Base-by-base conservation (phyloP, 768 basidiomycete genomes). In the Tricholomella constricta region DNA sequence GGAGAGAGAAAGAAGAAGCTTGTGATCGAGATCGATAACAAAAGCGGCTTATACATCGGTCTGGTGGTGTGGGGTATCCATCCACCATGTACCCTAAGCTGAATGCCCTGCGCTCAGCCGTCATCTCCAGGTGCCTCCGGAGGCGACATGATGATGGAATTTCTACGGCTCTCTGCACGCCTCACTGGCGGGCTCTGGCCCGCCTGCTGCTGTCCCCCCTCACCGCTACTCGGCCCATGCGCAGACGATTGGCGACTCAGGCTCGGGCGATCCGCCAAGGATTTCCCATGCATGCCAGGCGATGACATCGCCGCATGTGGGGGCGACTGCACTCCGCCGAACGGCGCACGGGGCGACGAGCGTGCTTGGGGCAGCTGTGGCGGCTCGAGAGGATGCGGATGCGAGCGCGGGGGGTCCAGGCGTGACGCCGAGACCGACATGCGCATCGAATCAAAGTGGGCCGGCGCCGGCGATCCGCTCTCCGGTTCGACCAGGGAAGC, bases 381-480 rank as follows among this genome's bases (percentile, higher is more conserved):
- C 6, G 65, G 44, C 15, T 69, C 64, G 27, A 61, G 57, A 3
- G 62, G 57, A 47, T 68, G 69, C 25, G 65, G 57, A 48, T 68
- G 70, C 26, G 65, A 45, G 19, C 71, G 70, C 22, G 64, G 65
- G 27, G 78, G 72, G 32, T 85, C 84, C 47, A 80, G 63, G 35
- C 83, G 77, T 32, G 69, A 71, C 11, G 78, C 75, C 19, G 80
- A 77, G 35, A 79, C 65, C 1, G 83, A 82, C 23, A 77, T 68
- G 14, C 81, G 74, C 41, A 80, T 66, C 15, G 78, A 63, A 47
- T 84, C 80, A 52, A 78, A 76, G 35, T 22, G 27, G 15, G 35
- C 9, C 6, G 82, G 75, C 15, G 74, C 78, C 2, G 78, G 78
- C 14, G 82, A 80, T 32, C 71, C 74, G 37, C 66, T 65, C 44